Evolutionary conservation across 805 yeast genomes (phyloP).

Genomic region (Metschnikowia anglica): DNA sequence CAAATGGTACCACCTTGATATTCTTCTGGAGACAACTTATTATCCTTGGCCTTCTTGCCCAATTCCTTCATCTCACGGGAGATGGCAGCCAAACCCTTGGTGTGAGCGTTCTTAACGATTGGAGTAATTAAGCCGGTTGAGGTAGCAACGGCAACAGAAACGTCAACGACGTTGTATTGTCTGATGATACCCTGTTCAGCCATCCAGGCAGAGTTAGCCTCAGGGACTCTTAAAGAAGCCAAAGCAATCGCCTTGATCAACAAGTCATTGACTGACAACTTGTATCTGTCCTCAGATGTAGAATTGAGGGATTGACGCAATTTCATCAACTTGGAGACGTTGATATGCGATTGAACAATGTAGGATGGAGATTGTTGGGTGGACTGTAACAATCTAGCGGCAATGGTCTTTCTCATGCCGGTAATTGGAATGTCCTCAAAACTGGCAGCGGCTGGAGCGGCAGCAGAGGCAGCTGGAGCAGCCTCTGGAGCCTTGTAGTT

Average conservation of each 20-base stretch:
- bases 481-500: slow-evolving; percentile 49
- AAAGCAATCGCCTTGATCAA: slow-evolving; percentile 91
- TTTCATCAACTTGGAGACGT: slow-evolving; percentile 87
- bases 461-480: slow-evolving; percentile 43
- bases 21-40: slow-evolving; percentile 92
- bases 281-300: slow-evolving; percentile 80
- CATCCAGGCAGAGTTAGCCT: slow-evolving; percentile 91
- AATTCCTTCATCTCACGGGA: slow-evolving; percentile 85
- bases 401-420: slow-evolving; percentile 92
- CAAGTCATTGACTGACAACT: slow-evolving; percentile 90
- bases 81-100: slow-evolving; percentile 81
- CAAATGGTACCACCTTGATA: slow-evolving; percentile 99
- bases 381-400: slow-evolving; percentile 81
- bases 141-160: slow-evolving; percentile 97
- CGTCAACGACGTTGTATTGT: slow-evolving; percentile 88
- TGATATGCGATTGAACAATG: slow-evolving; percentile 82
- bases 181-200: slow-evolving; percentile 87
- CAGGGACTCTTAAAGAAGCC: slow-evolving; percentile 89
- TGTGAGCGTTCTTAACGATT: slow-evolving; percentile 82
- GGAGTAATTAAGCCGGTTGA: slow-evolving; percentile 98
- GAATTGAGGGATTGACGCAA: slow-evolving; percentile 88
- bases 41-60: slow-evolving; percentile 93
- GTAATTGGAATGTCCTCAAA: slow-evolving; percentile 85
- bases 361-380: slow-evolving; percentile 87
- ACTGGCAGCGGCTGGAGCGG: slow-evolving; percentile 52